These are phyloP conservation scores for Selaginella moellendorffii DNA, from an alignment of 75 land plant genomes.

Conservation along the genomic window DNA sequence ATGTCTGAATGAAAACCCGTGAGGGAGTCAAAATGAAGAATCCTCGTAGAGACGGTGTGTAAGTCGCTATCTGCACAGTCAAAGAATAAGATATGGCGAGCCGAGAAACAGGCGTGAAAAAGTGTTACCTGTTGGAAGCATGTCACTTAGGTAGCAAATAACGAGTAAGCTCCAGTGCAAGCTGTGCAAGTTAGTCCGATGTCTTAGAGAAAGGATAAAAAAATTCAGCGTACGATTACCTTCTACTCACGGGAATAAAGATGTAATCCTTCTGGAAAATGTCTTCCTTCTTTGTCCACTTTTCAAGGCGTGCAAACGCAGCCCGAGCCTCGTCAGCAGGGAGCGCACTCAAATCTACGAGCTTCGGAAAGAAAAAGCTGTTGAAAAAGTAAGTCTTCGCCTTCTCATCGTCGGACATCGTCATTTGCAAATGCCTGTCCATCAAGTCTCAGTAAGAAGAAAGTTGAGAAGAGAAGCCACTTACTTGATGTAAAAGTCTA, in stretches of 20 bases:
- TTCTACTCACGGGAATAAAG: slow-evolving; percentile 84
- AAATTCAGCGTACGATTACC: slow-evolving; percentile 22
- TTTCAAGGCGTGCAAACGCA: slow-evolving; percentile 70
- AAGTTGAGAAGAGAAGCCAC: neutral
- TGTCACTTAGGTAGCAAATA: slow-evolving; percentile 61
- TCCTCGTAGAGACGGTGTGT: too few relatives aligned
- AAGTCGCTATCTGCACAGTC: too few relatives aligned
- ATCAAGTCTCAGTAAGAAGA: neutral
- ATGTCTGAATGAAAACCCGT: slow-evolving; percentile 59
- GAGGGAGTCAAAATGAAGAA: slow-evolving; percentile 83
- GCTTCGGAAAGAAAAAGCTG: slow-evolving; percentile 87
- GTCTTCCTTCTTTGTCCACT: slow-evolving; percentile 88
- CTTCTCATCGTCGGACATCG: slow-evolving; percentile 24
- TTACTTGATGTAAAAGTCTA: slow-evolving; percentile 89
- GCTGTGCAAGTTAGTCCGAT: slow-evolving; percentile 31
- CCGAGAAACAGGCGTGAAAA: too few relatives aligned
- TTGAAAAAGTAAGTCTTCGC: slow-evolving; percentile 64
- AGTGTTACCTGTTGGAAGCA: slow-evolving; percentile 30
- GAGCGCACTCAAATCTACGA: slow-evolving; percentile 46
- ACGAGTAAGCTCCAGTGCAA: slow-evolving; percentile 84
- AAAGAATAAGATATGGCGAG: too few relatives aligned
- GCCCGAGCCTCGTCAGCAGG: slow-evolving; percentile 36
- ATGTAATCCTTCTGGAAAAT: slow-evolving; percentile 76
- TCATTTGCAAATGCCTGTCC: slow-evolving; percentile 55
- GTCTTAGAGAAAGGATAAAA: neutral